Conservation (phyloP, 192 early-diverging fungal species). For the Irineochytrium annulatum region DNA sequence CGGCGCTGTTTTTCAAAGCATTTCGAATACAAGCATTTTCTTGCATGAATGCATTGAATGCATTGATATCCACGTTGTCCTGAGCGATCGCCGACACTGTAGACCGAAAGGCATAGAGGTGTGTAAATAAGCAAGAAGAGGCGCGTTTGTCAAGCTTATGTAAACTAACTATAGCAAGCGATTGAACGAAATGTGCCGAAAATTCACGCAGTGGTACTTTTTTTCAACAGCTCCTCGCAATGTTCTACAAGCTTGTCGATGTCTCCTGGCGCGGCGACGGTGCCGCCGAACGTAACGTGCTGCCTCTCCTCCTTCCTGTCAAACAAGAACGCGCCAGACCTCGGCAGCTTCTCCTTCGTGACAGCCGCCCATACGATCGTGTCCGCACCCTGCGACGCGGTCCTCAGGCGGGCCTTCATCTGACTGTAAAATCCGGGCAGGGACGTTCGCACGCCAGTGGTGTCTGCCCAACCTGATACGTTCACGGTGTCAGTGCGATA, state of each 20-base stretch:
- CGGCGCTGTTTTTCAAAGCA: no score
- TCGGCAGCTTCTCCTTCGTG: constrained; percentile 1
- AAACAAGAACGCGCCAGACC: constrained; percentile 25
- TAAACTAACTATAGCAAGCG: background rate
- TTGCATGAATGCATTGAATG: no score
- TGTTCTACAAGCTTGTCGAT: constrained; percentile 20
- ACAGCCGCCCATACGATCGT: constrained; percentile 34
- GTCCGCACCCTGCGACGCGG: constrained; percentile 26
- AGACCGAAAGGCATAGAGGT: background rate
- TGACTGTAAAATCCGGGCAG: constrained; percentile 22
- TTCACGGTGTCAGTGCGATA: no score
- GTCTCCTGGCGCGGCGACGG: background rate
- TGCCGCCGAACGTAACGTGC: constrained; percentile 22
- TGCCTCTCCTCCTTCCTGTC: constrained; percentile 19
- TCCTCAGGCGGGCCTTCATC: constrained; percentile 11
- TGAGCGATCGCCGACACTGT: no score
- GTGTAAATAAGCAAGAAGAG: background rate
- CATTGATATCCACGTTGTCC: no score
- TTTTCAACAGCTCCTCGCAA: constrained; percentile 5
- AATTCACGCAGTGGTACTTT: no score
- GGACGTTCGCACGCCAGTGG: constrained; percentile 16
- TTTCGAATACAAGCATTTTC: no score
- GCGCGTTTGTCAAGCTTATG: background rate
- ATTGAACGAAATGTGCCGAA: no score
- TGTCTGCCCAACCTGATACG: constrained; percentile 26